These are phyloP conservation scores for Chaetoceros tenuissimus DNA, from an alignment of 108 stramenopile genomes.

Conservation along the genomic window DNA sequence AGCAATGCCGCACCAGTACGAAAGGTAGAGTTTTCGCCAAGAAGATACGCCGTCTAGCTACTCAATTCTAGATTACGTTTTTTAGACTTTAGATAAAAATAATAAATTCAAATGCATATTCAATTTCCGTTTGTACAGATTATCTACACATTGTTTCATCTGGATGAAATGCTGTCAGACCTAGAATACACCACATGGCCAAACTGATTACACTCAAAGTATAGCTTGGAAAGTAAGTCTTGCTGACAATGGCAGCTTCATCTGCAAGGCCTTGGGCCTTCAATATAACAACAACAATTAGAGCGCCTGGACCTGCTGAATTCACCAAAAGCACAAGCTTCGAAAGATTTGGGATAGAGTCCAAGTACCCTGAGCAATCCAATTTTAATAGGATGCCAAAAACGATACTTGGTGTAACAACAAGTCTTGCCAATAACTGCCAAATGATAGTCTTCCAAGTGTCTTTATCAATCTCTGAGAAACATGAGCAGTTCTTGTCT, in stretches of 20 bases:
- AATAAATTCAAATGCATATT: too few species aligned
- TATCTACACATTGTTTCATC: too few species aligned
- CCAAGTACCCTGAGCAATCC: slow-evolving; percentile 43
- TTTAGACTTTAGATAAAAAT: too few species aligned
- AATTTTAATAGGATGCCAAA: slow-evolving; percentile 36
- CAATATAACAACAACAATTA: slow-evolving; percentile 49
- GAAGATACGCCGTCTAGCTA: too few species aligned
- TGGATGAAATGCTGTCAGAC: slow-evolving; percentile 45
- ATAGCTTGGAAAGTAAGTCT: slow-evolving; percentile 54
- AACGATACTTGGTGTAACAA: slow-evolving; percentile 47
- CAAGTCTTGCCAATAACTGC: slow-evolving; percentile 47
- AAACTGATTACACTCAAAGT: slow-evolving; percentile 53
- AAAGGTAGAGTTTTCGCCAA: too few species aligned
- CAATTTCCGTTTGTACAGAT: too few species aligned
- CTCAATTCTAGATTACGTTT: too few species aligned
- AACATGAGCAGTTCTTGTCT: too few species aligned
- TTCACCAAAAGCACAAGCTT: slow-evolving; percentile 62
- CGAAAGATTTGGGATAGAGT: slow-evolving; percentile 35
- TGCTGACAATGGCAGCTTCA: slow-evolving; percentile 47
- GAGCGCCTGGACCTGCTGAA: slow-evolving; percentile 49
- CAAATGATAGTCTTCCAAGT: slow-evolving; percentile 39
- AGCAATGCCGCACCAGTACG: too few species aligned
- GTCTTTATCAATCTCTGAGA: too few species aligned
- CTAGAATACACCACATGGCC: slow-evolving; percentile 60
- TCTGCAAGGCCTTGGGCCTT: slow-evolving; percentile 46